Base-by-base conservation (phyloP, 23 red algal genomes). In the Gracilaria gracilis region DNA sequence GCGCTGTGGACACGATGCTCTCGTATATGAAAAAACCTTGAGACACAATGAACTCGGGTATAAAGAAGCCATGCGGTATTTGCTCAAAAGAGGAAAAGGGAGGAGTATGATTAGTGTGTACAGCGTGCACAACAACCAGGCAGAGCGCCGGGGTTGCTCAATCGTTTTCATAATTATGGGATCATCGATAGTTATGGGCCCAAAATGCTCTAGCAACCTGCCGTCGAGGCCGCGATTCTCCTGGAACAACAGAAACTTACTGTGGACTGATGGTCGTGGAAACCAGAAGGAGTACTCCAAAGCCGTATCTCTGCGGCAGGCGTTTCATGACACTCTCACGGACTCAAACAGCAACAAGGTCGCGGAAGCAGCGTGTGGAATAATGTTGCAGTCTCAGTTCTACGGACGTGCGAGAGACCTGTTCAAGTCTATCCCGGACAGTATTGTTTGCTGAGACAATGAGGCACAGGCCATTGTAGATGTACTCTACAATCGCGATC, bases 361-460 rank as follows among this genome's bases (percentile, higher is more conserved):
- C 15, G 15, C 0, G 16, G 23, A 32, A 19, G 23, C 12, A 0
- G 59, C 21, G 17, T 42, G 44, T 19, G 75, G 9, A 14, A 53
- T 80, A 19, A 4, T 80, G 44, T 53, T 80, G 0, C 75, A 80
- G 37, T 80, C 44, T 53, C 75, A 80, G 20, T 25, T 80, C 20
- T 80, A 49, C 44, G 75, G 75, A 58, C 37, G 75, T 11, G 75
- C 75, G 15, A 32, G 16, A 34, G 75, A 59, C 21, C 14, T 80
- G 4, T 42, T 12, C 37, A 12, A 23, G 7, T 49, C 75, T 11
- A 14, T 80, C 0, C 75, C 38, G 4, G 75, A 80, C 25, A 42
- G 59, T 58, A 42, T 80, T 5, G 44, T 53, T 9, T 17, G 25
- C 4, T 46, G 15, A 5, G 44, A 80, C 5, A 46, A 80, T 0